phyloP scores from a whole-genome alignment of 2,329 filamentous ascomycete species.

The Xenoacremonium recifei region DNA sequence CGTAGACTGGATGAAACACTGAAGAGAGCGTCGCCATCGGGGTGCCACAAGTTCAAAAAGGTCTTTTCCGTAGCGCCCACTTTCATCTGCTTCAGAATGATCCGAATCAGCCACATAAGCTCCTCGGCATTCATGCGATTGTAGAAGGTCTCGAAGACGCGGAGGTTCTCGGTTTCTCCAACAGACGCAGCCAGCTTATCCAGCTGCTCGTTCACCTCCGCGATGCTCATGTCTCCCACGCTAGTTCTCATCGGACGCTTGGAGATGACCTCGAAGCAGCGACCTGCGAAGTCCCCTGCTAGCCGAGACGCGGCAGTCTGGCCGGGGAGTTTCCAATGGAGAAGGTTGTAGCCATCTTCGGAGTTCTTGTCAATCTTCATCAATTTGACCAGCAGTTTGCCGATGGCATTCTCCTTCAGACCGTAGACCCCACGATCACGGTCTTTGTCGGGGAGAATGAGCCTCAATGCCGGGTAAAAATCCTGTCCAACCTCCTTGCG shows the following conservation, averaged over 20 bases:
- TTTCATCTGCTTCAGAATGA: slow-evolving; percentile 78
- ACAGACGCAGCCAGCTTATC: slow-evolving; percentile 73
- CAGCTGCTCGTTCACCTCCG: slow-evolving; percentile 83
- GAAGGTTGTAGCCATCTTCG: slow-evolving; percentile 79
- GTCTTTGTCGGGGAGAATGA: slow-evolving; percentile 92
- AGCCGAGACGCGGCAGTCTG: slow-evolving; percentile 60
- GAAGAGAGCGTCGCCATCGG: slow-evolving; percentile 74
- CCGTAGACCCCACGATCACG: slow-evolving; percentile 90
- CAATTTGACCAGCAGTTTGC: slow-evolving; percentile 84
- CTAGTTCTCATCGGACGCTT: slow-evolving; percentile 76
- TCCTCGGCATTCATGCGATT: slow-evolving; percentile 90
- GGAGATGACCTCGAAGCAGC: slow-evolving; percentile 82
- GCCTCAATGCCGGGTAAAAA: slow-evolving; percentile 86
- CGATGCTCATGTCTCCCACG: slow-evolving; percentile 78
- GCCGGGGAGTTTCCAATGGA: slow-evolving; percentile 91
- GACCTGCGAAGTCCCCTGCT: slow-evolving; percentile 88
- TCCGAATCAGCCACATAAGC: slow-evolving; percentile 90
- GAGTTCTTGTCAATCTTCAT: slow-evolving; percentile 90
- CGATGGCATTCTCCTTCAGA: slow-evolving; percentile 88
- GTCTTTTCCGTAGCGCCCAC: slow-evolving; percentile 83
- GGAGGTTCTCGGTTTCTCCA: slow-evolving; percentile 80
- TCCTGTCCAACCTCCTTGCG: slow-evolving; percentile 84
- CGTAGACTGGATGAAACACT: slow-evolving; percentile 88
- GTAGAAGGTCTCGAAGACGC: slow-evolving; percentile 83
- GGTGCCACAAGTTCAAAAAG: slow-evolving; percentile 79